These are phyloP conservation scores for Lomentospora prolificans DNA, from an alignment of 2,329 filamentous ascomycete genomes.

Conservation along the genomic window DNA sequence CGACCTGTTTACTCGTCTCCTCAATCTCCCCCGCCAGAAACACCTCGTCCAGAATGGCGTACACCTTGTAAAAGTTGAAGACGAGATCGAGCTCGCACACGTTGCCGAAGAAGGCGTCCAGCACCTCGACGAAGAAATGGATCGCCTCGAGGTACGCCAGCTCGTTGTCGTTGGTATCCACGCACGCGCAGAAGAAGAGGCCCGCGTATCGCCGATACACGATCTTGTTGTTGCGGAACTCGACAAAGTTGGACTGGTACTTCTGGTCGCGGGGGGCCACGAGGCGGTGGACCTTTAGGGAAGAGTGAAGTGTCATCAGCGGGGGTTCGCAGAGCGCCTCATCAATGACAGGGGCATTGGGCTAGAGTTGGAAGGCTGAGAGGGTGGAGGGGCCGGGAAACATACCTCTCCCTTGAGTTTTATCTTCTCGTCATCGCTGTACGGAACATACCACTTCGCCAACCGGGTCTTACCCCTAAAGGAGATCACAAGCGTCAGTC, in stretches of 20 bases:
- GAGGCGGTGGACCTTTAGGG: constrained; percentile 77
- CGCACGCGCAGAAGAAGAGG: constrained; percentile 97
- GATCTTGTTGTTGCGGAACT: constrained; percentile 89
- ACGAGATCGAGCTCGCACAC: constrained; percentile 94
- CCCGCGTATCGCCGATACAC: constrained; percentile 96
- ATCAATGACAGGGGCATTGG: not conserved
- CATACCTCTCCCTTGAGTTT: constrained; percentile 93
- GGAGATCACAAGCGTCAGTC: not conserved
- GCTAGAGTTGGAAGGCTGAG: constrained; percentile 2
- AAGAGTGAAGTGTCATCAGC: not conserved
- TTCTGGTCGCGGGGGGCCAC: constrained; percentile 97
- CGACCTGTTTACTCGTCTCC: constrained; percentile 97
- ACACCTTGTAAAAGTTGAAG: constrained; percentile 79
- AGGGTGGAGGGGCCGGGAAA: constrained; percentile 9
- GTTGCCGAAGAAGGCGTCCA: constrained; percentile 98
- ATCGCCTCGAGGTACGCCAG: constrained; percentile 94
- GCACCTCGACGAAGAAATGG: constrained; percentile 98
- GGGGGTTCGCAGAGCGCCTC: not conserved
- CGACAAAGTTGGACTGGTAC: constrained; percentile 99
- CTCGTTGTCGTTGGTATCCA: constrained; percentile 98
- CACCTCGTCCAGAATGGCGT: constrained; percentile 96
- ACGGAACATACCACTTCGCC: constrained; percentile 98
- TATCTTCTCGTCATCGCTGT: constrained; percentile 98
- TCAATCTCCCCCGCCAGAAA: constrained; percentile 97
- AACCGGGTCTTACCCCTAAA: constrained; percentile 93